Evolutionary conservation across 1,139 yeast species (phyloP), one percentile per base, ranked within the genome.

Genomic region (Lodderomyces pseudojiufengensis): DNA sequence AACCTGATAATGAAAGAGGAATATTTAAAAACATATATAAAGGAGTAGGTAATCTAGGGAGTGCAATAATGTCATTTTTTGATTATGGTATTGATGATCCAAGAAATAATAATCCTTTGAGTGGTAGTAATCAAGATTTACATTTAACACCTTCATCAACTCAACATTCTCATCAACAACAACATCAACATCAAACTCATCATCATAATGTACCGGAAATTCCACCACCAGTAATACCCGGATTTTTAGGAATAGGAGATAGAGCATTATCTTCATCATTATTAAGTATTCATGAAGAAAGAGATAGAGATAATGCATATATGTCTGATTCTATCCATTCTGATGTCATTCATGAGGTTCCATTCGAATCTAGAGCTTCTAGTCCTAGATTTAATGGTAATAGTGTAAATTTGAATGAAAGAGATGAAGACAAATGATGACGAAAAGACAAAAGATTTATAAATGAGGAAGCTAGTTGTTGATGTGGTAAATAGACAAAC

Each of bases 31-130:
- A 49, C 1, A 27, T 54, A 1, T 50, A 50, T 5, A 35, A 45
- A 2, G 41, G 45, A 3, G 15, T 55, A 4, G 31, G 29, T 3
- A 39, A 27, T 14, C 39, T 65, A 11, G 60, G 61, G 4, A 48
- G 50, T 31, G 73, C 73, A 0, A 38, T 68, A 14, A 63, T 58
- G 42, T 64, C 70, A 14, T 68, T 70, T 42, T 69, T 70, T 41
- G 73, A 68, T 45, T 69, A 67, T 43, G 69, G 72, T 1, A 59
- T 62, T 3, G 65, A 57, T 15, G 36, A 40, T 7, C 9, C 44
- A 22, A 22, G n/a, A 9, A 41, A 12, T 34, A 31, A 15, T 14
- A 15, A 26, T 26, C 24, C n/a, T n/a, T n/a, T n/a, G n/a, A n/a
- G n/a, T n/a, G n/a, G n/a, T n/a, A n/a, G n/a, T n/a, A n/a, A 9